Conservation (phyloP, 1,284 basidiomycete species). For the Sporisorium reilianum region DNA sequence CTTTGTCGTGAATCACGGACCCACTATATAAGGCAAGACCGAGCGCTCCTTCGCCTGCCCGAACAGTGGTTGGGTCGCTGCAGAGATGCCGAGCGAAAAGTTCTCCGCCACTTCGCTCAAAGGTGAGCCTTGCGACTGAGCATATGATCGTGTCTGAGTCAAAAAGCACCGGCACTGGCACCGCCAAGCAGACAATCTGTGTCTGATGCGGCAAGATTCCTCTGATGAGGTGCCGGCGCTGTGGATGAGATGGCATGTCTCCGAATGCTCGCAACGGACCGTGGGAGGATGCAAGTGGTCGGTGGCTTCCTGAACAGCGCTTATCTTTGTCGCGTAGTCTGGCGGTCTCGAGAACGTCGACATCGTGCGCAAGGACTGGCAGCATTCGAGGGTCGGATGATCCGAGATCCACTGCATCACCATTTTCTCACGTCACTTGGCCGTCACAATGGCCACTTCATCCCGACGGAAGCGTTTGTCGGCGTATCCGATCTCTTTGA, state of each 20-base stretch:
- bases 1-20: not conserved
- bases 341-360: not conserved
- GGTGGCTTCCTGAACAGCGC: not conserved
- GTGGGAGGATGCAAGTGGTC: not conserved
- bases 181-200: no score
- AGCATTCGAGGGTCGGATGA: not conserved
- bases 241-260: not conserved
- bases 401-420: not conserved
- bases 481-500: conserved; percentile 15
- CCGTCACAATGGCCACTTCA: not conserved
- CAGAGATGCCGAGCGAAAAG: not conserved
- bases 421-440: not conserved
- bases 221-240: not conserved
- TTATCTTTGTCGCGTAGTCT: not conserved
- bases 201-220: no score
- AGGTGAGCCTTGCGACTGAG: no score
- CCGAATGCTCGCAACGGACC: not conserved
- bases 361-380: not conserved
- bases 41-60: not conserved
- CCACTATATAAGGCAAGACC: not conserved
- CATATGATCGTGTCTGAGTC: no score
- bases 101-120: not conserved
- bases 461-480: conserved; percentile 20
- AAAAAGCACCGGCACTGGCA: no score
- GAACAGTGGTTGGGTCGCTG: not conserved